Percentiles rank a stretch among this genome's conserved stretches.
Evolutionary conservation across 2,329 filamentous ascomycete species (phyloP).

Genomic region (Aureobasidium sp.): DNA sequence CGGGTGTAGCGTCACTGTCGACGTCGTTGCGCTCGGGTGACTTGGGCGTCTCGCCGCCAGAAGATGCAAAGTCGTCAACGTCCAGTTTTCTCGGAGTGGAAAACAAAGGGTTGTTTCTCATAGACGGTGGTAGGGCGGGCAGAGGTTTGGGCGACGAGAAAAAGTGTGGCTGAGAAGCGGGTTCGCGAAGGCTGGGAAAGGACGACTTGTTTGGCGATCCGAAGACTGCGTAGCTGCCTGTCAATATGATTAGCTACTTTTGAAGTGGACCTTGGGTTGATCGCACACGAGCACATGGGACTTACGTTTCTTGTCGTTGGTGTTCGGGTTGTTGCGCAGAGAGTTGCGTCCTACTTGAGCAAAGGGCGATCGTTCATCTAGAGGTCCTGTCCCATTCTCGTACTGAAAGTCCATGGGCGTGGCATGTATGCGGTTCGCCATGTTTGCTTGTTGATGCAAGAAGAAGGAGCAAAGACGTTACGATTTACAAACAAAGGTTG

Average conservation of each 20-base stretch:
- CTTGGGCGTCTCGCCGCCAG: slow-evolving; percentile 44
- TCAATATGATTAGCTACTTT: neutral
- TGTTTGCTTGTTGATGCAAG: slow-evolving; percentile 16
- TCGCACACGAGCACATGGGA: slow-evolving; percentile 10
- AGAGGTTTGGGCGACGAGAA: slow-evolving; percentile 38
- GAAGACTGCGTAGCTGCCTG: slow-evolving; percentile 29
- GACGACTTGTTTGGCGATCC: slow-evolving; percentile 44
- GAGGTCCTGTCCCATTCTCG: slow-evolving; percentile 39
- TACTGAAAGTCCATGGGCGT: slow-evolving; percentile 51
- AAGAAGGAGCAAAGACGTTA: neutral
- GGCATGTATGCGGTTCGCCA: slow-evolving; percentile 22
- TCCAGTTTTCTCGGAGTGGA: slow-evolving; percentile 32
- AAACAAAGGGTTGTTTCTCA: slow-evolving; percentile 30
- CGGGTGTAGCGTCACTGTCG: slow-evolving; percentile 36
- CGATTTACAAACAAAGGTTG: slow-evolving; percentile 9
- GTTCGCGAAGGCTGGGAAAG: slow-evolving; percentile 42
- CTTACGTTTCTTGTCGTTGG: slow-evolving; percentile 35
- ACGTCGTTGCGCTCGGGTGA: slow-evolving; percentile 37
- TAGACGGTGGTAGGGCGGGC: slow-evolving; percentile 31
- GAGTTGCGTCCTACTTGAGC: slow-evolving; percentile 31
- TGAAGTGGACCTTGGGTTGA: neutral
- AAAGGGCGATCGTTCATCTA: slow-evolving; percentile 44
- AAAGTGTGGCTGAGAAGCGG: slow-evolving; percentile 43
- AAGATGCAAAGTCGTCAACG: slow-evolving; percentile 35
- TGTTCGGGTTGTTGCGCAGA: slow-evolving; percentile 23